Base-by-base conservation (phyloP, 495 filamentous ascomycete genomes). In the Tuber magnatum region DNA sequence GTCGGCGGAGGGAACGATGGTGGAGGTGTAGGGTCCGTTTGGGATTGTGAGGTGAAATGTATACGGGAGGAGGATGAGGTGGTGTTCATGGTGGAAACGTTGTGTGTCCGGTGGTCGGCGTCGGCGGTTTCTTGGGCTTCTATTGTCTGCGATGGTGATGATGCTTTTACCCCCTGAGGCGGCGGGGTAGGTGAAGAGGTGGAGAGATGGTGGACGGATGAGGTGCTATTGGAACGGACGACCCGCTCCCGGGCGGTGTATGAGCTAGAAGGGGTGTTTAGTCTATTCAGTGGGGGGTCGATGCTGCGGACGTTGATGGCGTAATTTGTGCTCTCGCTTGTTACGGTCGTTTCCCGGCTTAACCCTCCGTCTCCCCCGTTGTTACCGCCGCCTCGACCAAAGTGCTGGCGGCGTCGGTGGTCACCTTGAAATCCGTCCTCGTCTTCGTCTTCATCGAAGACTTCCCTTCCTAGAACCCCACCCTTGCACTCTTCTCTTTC, bases 401-500 rank as follows among this genome's bases (percentile, higher is more conserved):
- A 69, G 6, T 32, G 20, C 14, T 42, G 46, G 32, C 76, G 68
- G 14, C 72, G 28, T 24, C 51, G 71, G 56, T 56, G 72, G 18
- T 70, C 56, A 8, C 75, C 76, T 22, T 70, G 44, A 16, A 79
- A 79, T 0, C 76, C 77, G 24, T 79, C 77, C 32, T 79, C 78
- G 7, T 82, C 80, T 32, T 99, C 95, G 78, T 99, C 95, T 22
- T 94, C 96, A 80, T 98, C 95, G 78, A 97, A 98, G 0, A 98
- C 89, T 82, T 99, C 95, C 76, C 95, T 86, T 32, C 95, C 95
- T 5, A 99, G 86, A 39, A 99, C 94, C 14, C 95, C 96, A 76
- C 97, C 95, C 83, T 97, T 97, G 80, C 92, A 92, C 80, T 99
- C 95, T 81, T 99, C 94, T 72, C 95, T 88, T 84, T 99, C 95